Conservation (phyloP, 495 filamentous ascomycete genomes). For the Hypomontagnella submonticulosa region DNA sequence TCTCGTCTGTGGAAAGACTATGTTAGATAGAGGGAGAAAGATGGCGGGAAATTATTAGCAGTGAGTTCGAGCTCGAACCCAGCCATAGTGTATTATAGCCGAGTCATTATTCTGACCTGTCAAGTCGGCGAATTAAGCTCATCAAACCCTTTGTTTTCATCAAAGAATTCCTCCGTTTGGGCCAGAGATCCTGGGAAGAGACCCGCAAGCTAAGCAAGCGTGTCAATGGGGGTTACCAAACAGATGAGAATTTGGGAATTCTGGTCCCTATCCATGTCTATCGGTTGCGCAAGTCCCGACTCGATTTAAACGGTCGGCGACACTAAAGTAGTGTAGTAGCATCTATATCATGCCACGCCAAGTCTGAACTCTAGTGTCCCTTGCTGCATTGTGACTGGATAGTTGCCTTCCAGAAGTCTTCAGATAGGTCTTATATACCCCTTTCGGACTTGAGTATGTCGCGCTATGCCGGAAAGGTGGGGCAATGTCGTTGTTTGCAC, state of each 20-base stretch:
- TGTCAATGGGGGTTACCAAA: conserved; percentile 22
- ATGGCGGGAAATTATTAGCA: not conserved
- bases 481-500: conserved; percentile 19
- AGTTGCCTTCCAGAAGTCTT: conserved; percentile 6
- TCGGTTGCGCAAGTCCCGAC: conserved; percentile 18
- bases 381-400: conserved; percentile 21
- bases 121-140: conserved; percentile 33
- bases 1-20: not conserved
- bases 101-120: conserved; percentile 25
- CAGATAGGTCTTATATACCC: conserved; percentile 11
- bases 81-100: conserved; percentile 22
- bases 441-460: conserved; percentile 21
- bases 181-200: conserved; percentile 14
- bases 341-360: conserved; percentile 20
- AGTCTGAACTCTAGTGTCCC: conserved; percentile 14
- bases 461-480: conserved; percentile 23
- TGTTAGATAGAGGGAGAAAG: not conserved
- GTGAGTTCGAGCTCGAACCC: conserved; percentile 7
- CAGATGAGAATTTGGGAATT: conserved; percentile 12
- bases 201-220: conserved; percentile 24
- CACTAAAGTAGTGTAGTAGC: conserved; percentile 27
- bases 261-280: conserved; percentile 21
- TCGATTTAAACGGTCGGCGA: conserved; percentile 38
- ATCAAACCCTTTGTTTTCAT: conserved; percentile 16
- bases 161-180: conserved; percentile 6